These are phyloP conservation scores for Colletotrichum caudatum DNA, from an alignment of 2,329 filamentous ascomycete genomes.

Conservation along the genomic window DNA sequence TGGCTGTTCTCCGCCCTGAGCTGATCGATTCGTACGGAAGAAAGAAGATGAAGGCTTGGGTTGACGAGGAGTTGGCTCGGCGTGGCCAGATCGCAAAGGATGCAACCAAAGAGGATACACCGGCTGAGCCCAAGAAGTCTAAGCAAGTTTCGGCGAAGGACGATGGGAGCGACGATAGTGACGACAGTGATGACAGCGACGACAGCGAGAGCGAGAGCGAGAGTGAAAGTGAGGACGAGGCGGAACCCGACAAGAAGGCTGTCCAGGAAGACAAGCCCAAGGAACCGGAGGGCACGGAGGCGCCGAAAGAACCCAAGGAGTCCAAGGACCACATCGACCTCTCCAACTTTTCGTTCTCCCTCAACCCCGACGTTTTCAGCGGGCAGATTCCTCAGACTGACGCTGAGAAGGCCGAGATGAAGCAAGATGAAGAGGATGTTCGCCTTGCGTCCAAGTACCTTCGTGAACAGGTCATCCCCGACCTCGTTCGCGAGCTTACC, in stretches of 20 bases:
- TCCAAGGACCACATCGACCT: conserved; percentile 81
- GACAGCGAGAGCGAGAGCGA: conserved; percentile 49
- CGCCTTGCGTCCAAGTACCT: conserved; percentile 85
- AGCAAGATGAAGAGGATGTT: conserved; percentile 88
- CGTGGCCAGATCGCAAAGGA: conserved; percentile 61
- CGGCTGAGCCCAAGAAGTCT: conserved; percentile 48
- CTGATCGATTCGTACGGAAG: conserved; percentile 89
- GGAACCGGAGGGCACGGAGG: conserved; percentile 52
- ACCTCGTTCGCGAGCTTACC: conserved; percentile 85
- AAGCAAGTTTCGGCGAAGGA: conserved; percentile 36
- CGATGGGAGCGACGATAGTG: conserved; percentile 48
- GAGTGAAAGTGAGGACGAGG: conserved; percentile 52
- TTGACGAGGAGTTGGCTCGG: conserved; percentile 80
- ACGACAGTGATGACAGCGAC: conserved; percentile 44
- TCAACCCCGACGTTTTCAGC: conserved; percentile 97
- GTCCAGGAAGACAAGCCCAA: conserved; percentile 43
- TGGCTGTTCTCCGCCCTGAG: conserved; percentile 93
- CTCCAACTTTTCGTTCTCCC: conserved; percentile 84
- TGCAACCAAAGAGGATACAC: conserved; percentile 49
- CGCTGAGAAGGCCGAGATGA: conserved; percentile 86
- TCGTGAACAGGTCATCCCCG: conserved; percentile 81
- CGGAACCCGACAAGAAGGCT: conserved; percentile 49
- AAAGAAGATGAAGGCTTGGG: conserved; percentile 88
- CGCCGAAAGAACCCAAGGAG: conserved; percentile 22
- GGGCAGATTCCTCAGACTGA: conserved; percentile 91